Conservation (phyloP, 2,329 filamentous ascomycete genomes). For the Eurotiales sp. region DNA sequence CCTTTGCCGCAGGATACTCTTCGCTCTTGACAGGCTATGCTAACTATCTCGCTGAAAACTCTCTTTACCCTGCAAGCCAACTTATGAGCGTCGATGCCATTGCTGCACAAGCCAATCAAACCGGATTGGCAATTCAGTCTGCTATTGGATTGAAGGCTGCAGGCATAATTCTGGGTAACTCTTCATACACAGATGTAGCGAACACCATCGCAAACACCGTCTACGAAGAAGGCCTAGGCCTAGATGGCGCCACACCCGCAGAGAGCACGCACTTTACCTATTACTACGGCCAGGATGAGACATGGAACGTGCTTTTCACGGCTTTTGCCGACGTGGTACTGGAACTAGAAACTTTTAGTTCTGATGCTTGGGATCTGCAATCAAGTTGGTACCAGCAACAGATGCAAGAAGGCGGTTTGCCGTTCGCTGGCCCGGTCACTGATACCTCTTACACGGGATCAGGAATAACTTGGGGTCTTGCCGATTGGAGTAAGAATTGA, state of each 20-base stretch:
- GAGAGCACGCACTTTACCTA: constrained; percentile 37
- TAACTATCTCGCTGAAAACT: constrained; percentile 40
- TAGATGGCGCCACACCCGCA: constrained; percentile 24
- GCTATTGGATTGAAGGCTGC: constrained; percentile 47
- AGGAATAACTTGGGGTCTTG: constrained; percentile 2
- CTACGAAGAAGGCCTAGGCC: constrained; percentile 32
- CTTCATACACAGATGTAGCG: constrained; percentile 35
- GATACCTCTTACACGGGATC: not conserved
- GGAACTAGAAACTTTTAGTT: constrained; percentile 40
- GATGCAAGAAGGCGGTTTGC: not conserved
- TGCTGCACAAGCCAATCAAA: constrained; percentile 41
- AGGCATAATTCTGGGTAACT: constrained; percentile 34
- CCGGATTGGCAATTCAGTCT: constrained; percentile 46
- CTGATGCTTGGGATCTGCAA: constrained; percentile 19
- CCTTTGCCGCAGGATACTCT: constrained; percentile 35
- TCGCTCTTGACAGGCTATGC: constrained; percentile 35
- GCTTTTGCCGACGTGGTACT: constrained; percentile 41
- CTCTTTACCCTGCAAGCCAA: constrained; percentile 37
- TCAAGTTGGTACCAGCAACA: not conserved
- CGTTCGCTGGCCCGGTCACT: not conserved
- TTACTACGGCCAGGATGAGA: constrained; percentile 30
- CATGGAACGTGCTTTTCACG: constrained; percentile 41
- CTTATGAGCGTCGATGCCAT: constrained; percentile 43
- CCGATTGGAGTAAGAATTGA: constrained; percentile 3
- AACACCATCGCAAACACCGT: constrained; percentile 32